Evolutionary conservation across 331 rosid species (phyloP), one percentile per base, ranked within the genome.

Genomic region (Quercus phellos): DNA sequence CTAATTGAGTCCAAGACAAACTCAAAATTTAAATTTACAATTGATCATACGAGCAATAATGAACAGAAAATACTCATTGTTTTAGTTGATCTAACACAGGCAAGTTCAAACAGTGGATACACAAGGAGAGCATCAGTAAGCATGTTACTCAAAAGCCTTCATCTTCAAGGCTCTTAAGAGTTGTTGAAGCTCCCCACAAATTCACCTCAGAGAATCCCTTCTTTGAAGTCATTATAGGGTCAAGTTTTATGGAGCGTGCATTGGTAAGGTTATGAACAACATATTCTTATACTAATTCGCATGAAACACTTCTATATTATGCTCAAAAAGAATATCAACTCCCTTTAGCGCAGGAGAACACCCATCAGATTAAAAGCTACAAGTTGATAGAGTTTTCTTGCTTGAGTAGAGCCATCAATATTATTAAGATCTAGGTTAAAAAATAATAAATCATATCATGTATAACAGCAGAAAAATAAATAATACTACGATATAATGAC

Each of bases 191-290:
- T 38, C 46, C 46, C 46, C 46, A 38, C 46, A 38, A 38, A 32
- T 38, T 55, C 51, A 32, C 34, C 32, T n/a, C 30, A 38, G 53
- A 30, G 30, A 10, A 3, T 55, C 22, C 35, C 46, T 55, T 38
- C 56, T 77, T 72, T 66, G 42, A 17, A 1, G 19, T 50, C 43
- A 67, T 4, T 14, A 72, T 72, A 14, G 16, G 58, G 43, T 1
- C 51, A 71, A 0, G 5, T 19, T 0, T 21, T 54, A 3, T 17
- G 6, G 30, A 0, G 4, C 1, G 12, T 1, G 0, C 10, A 7
- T 2, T 70, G 68, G 68, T 80, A 59, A 5, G 38, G 42, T 71
- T 34, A 51, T n/a, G 68, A 74, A 68, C 63, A 27, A 55, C 13
- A 30, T 14, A 42, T n/a, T 54, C 16, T 53, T 70, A 38, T 8